Evolutionary conservation across 2,329 filamentous ascomycete species (phyloP).

Genomic region (Fusarium sp.): DNA sequence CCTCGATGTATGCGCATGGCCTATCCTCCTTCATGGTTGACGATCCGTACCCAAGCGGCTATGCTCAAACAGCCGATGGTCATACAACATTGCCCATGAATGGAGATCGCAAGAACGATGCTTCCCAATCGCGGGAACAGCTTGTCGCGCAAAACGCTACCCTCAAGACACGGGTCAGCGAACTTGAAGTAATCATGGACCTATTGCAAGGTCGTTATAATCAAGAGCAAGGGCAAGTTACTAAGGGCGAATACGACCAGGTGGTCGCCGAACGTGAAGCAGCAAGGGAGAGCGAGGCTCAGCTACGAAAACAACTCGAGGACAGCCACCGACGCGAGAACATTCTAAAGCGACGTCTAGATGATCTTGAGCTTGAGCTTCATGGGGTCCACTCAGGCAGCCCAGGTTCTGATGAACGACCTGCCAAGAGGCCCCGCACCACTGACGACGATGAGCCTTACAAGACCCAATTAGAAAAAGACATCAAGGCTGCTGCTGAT

Average conservation of each 20-base stretch:
- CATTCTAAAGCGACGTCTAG: conserved; percentile 82
- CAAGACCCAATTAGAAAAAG: conserved; percentile 32
- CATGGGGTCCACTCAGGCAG: conserved; percentile 47
- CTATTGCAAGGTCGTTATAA: conserved; percentile 72
- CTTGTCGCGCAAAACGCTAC: conserved; percentile 83
- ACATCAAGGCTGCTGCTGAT: conserved; percentile 34
- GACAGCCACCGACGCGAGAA: conserved; percentile 83
- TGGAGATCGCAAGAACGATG: conserved; percentile 73
- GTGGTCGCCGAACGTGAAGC: conserved; percentile 67
- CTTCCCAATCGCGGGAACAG: conserved; percentile 82
- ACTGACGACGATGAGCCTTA: conserved; percentile 33
- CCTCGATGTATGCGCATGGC: conserved; percentile 78
- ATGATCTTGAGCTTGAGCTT: conserved; percentile 76
- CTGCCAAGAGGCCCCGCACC: conserved; percentile 46
- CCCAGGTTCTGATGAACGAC: conserved; percentile 39
- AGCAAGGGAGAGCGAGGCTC: conserved; percentile 53
- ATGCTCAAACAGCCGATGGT: conserved; percentile 63
- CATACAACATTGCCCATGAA: conserved; percentile 62
- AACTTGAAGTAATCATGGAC: conserved; percentile 94
- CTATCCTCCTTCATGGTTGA: conserved; percentile 84
- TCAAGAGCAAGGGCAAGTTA: too few species aligned
- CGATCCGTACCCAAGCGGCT: conserved; percentile 71
- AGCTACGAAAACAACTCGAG: conserved; percentile 73
- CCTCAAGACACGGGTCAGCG: conserved; percentile 93
- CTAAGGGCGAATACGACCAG: conserved; percentile 60